Conservation (phyloP, 768 basidiomycete species). For the Boletus coccyginus region DNA sequence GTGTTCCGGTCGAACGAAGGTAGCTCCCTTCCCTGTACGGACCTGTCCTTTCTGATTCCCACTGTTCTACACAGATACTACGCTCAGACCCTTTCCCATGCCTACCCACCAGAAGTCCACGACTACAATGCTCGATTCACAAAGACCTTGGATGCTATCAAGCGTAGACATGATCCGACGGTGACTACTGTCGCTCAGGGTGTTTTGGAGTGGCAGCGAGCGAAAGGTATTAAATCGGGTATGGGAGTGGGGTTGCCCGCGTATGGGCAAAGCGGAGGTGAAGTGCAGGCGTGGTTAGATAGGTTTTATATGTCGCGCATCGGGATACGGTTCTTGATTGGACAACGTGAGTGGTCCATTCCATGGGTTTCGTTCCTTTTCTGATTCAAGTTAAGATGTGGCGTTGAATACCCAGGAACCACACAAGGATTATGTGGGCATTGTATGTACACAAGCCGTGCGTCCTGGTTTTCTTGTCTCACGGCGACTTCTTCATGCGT, state of each 20-base stretch:
- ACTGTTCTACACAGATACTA: constrained; percentile 61
- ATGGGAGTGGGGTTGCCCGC: constrained; percentile 22
- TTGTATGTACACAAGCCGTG: constrained; percentile 91
- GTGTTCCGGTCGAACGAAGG: constrained; percentile 18
- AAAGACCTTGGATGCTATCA: constrained; percentile 80
- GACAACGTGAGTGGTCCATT: constrained; percentile 66
- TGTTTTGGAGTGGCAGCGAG: constrained; percentile 92
- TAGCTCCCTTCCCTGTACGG: background rate
- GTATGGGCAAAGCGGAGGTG: constrained; percentile 69
- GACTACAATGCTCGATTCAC: constrained; percentile 95
- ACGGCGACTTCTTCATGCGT: background rate
- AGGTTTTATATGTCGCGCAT: constrained; percentile 96
- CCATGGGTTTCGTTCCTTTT: background rate
- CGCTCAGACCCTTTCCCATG: constrained; percentile 62
- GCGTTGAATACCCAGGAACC: constrained; percentile 89
- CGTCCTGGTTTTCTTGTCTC: constrained; percentile 27
- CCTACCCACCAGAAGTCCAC: constrained; percentile 89
- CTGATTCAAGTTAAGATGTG: constrained; percentile 57
- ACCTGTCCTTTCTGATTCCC: constrained; percentile 3
- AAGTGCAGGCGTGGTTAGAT: constrained; percentile 96
- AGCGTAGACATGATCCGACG: constrained; percentile 93
- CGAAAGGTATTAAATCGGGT: constrained; percentile 25
- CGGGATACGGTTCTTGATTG: constrained; percentile 93
- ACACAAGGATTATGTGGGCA: constrained; percentile 90
- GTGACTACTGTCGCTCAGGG: constrained; percentile 97